Evolutionary conservation across 345 rosid genomes (phyloP).

Genomic region (Rubroshorea leprosula): DNA sequence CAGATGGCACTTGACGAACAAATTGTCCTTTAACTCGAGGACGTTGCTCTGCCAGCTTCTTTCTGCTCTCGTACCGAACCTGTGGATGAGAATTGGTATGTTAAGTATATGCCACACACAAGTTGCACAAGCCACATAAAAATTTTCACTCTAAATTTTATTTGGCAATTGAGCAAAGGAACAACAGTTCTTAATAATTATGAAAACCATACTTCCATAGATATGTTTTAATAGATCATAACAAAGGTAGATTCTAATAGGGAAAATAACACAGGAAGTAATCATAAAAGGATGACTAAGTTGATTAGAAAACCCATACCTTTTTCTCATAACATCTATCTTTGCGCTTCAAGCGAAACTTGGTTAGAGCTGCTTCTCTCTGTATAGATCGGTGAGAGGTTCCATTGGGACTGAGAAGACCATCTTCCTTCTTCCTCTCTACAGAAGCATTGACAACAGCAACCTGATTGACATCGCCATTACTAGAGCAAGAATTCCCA

Average conservation of each 20-base stretch:
- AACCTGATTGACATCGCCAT: slow-evolving; percentile 44
- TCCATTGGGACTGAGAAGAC: no score
- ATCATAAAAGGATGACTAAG: no score
- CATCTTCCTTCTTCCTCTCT: slow-evolving; percentile 52
- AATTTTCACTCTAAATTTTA: no score
- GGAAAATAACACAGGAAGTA: no score
- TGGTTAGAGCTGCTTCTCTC: slow-evolving; percentile 84
- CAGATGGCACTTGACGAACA: slow-evolving; percentile 43
- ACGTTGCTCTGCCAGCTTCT: slow-evolving; percentile 73
- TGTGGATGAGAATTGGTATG: slow-evolving; percentile 13
- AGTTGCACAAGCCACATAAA: no score
- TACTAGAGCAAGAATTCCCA: slow-evolving; percentile 46
- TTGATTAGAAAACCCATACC: slow-evolving; percentile 33
- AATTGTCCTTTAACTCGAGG: slow-evolving; percentile 74
- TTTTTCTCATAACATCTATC: slow-evolving; percentile 92
- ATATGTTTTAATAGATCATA: no score
- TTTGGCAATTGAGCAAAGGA: no score
- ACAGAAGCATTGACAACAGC: slow-evolving; percentile 26
- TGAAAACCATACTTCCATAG: background rate
- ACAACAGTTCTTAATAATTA: no score
- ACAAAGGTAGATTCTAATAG: no score
- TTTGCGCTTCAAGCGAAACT: slow-evolving; percentile 90
- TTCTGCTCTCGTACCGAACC: slow-evolving; percentile 78
- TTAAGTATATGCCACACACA: no score
- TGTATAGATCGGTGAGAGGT: slow-evolving; percentile 43